phyloP scores from a whole-genome alignment of 768 basidiomycete genomes.

The Lentinula detonsa region DNA sequence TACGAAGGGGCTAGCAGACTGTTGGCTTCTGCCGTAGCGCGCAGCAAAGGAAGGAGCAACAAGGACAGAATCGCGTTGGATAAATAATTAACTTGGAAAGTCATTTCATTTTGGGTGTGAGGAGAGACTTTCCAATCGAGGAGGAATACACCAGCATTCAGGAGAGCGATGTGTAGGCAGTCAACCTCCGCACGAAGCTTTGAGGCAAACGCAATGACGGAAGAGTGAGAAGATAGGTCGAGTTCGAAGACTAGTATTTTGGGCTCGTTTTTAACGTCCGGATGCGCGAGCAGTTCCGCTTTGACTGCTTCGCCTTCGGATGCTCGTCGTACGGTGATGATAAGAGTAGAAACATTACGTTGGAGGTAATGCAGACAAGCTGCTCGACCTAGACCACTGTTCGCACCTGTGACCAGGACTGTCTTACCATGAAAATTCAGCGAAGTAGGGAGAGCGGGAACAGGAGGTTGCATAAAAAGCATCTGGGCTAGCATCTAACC shows the following conservation, averaged over 20 bases:
- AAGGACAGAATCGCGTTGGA: slow-evolving; percentile 14
- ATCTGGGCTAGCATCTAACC: background rate
- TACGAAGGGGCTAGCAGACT: slow-evolving; percentile 2
- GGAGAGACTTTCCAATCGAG: slow-evolving; percentile 9
- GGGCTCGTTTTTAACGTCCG: slow-evolving; percentile 8
- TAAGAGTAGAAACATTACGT: slow-evolving; percentile 11
- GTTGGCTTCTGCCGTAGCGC: slow-evolving; percentile 4
- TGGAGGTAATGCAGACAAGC: slow-evolving; percentile 12
- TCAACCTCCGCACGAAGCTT: slow-evolving; percentile 9
- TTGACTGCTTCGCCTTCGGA: slow-evolving; percentile 10
- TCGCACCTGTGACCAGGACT: slow-evolving; percentile 21
- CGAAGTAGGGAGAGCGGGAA: slow-evolving; percentile 9
- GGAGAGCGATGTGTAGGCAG: slow-evolving; percentile 13
- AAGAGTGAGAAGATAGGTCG: slow-evolving; percentile 14
- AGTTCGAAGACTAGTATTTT: slow-evolving; percentile 13
- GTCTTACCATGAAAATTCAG: slow-evolving; percentile 22
- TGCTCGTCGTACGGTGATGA: slow-evolving; percentile 12
- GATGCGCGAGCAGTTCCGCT: slow-evolving; percentile 11
- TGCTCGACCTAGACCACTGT: slow-evolving; percentile 12
- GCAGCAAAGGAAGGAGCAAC: slow-evolving; percentile 16
- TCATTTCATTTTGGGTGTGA: slow-evolving; percentile 10
- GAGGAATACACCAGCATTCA: slow-evolving; percentile 14
- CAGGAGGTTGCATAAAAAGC: slow-evolving; percentile 9
- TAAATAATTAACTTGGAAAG: slow-evolving; percentile 15
- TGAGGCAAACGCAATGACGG: slow-evolving; percentile 11